These are phyloP conservation scores for Lachnellula hyalina DNA, from an alignment of 2,329 filamentous ascomycete genomes.

Conservation along the genomic window DNA sequence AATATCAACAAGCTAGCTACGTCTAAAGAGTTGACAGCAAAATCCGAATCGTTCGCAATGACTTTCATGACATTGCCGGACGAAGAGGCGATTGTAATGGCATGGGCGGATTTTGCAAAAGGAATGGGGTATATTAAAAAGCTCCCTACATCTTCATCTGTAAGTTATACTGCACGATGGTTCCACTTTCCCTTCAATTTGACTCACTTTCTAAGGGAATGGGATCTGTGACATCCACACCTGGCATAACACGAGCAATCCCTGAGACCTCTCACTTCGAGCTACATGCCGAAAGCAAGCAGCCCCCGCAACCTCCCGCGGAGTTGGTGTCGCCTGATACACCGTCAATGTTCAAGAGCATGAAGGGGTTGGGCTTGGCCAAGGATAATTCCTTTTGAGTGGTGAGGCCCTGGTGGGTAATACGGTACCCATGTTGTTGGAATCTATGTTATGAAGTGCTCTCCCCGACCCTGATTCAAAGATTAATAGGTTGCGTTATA, in stretches of 20 bases:
- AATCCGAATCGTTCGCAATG: constrained; percentile 35
- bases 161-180: background rate
- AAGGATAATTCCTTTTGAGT: background rate
- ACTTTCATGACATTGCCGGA: constrained; percentile 34
- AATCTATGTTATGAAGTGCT: too few relatives aligned
- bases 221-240: background rate
- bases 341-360: background rate
- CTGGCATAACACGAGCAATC: background rate
- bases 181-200: background rate
- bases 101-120: constrained; percentile 36
- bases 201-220: background rate
- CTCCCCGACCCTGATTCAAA: too few relatives aligned
- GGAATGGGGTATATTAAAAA: constrained; percentile 32
- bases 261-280: constrained; percentile 5
- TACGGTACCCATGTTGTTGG: too few relatives aligned
- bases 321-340: constrained; percentile 3
- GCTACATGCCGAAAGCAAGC: constrained; percentile 2
- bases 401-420: background rate
- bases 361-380: background rate
- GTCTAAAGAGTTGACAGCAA: constrained; percentile 35
- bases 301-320: background rate
- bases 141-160: background rate
- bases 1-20: constrained; percentile 34
- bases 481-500: too few relatives aligned
- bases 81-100: constrained; percentile 36